Evolutionary conservation across 2,329 filamentous ascomycete genomes (phyloP), one percentile per base, ranked within the genome.

Genomic region (Moelleriella libera): DNA sequence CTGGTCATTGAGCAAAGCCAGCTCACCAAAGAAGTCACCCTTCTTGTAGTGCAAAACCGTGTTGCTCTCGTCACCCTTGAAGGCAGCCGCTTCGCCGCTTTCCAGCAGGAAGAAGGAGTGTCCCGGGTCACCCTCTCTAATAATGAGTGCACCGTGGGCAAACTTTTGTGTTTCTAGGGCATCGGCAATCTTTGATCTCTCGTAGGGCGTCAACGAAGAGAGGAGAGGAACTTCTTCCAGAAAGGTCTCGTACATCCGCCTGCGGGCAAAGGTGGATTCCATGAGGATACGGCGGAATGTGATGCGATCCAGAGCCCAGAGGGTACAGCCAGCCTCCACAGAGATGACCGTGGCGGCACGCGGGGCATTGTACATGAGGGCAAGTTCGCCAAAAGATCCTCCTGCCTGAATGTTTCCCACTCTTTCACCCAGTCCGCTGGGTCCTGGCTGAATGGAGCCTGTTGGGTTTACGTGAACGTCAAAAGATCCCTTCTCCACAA

Each of bases 251-350:
- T 97, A 97, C 82, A 97, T 90, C 59, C 90, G 85, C 57, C 92
- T 83, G 48, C 90, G 85, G 57, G 94, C 87, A 70, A 96, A 97
- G 4, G 92, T 94, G 40, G 87, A 94, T 68, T 97, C 90, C 89
- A 98, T 96, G 52, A 98, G 75, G 54, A 98, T 97, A 51, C 92
- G 86, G 57, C 92, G 88, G 75, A 98, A 98, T 8, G 92, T 98
- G 52, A 96, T 76, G 47, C 92, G 87, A 62, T 98, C 92, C 45
- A 98, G 74, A 21, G 88, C 88, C 92, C 92, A 98, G 8, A 98
- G 75, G 4, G 84, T 89, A 59, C 85, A 89, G 34, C 76, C 70
- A 3, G 82, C 63, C 58, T 94, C 86, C 10, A 83, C 81, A 31
- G 87, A 94, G 51, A 94, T 78, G 50, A 98, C 87, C 0, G 92